Percentiles rank a stretch among this genome's conserved stretches.
phyloP scores from a whole-genome alignment of 2,329 filamentous ascomycete genomes.

The Dothideomycetes sp. region DNA sequence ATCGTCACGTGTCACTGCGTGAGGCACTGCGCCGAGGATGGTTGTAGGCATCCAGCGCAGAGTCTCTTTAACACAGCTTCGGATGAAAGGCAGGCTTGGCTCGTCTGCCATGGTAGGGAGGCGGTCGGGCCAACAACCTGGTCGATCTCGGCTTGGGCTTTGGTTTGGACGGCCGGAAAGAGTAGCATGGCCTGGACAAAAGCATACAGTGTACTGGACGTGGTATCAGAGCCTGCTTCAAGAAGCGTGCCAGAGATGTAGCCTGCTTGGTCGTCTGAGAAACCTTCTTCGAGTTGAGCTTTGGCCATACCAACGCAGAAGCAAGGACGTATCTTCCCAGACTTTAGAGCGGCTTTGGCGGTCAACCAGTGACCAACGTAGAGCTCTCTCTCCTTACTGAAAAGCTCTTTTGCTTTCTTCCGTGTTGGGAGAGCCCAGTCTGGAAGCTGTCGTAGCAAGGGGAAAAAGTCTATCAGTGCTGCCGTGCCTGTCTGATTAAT shows the following conservation, averaged over 20 bases:
- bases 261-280: constrained; percentile 23
- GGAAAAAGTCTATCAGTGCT: constrained; percentile 27
- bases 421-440: constrained; percentile 19
- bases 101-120: constrained; percentile 18
- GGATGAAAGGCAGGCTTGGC: constrained; percentile 38
- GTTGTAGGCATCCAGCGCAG: constrained; percentile 23
- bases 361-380: constrained; percentile 23
- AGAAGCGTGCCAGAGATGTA: constrained; percentile 16
- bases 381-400: constrained; percentile 20
- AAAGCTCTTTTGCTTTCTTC: constrained; percentile 18
- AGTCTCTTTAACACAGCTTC: constrained; percentile 29
- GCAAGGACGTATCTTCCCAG: constrained; percentile 15
- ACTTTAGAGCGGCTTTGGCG: constrained; percentile 20
- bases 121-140: constrained; percentile 17
- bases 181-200: constrained; percentile 16
- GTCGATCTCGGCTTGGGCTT: constrained; percentile 23
- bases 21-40: constrained; percentile 22
- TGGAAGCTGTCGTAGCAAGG: constrained; percentile 35
- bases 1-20: constrained; percentile 24
- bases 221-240: constrained; percentile 23
- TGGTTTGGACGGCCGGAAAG: constrained; percentile 18
- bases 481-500: constrained; percentile 8
- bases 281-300: constrained; percentile 17
- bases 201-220: constrained; percentile 13
- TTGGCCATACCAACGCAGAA: constrained; percentile 15